Percentiles rank a stretch among this genome's conserved stretches.
Conservation (phyloP, 2,329 filamentous ascomycete genomes). For the Escovopsis sp. region DNA sequence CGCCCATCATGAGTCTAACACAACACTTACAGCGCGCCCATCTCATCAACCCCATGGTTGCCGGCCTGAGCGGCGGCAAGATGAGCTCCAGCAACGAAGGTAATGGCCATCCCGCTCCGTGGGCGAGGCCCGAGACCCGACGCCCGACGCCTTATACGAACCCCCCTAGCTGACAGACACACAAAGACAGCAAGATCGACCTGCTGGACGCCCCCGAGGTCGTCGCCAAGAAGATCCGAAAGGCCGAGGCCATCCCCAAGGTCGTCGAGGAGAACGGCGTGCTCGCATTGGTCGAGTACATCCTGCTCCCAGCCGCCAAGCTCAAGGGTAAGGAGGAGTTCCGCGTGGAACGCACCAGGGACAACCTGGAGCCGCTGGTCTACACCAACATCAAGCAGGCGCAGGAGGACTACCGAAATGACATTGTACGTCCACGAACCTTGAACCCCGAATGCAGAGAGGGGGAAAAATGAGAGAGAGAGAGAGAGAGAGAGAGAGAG, state of each 20-base stretch:
- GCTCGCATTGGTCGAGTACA: constrained; percentile 72
- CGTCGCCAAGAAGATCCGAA: constrained; percentile 72
- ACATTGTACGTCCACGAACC: constrained; percentile 43
- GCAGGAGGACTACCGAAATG: constrained; percentile 64
- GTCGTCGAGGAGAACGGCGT: constrained; percentile 76
- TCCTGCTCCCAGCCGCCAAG: constrained; percentile 64
- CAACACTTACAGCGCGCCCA: constrained; percentile 19
- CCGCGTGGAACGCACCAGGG: constrained; percentile 48
- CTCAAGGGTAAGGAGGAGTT: constrained; percentile 51
- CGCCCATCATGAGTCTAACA: constrained; percentile 1
- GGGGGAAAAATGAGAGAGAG: too few relatives aligned
- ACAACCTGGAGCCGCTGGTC: constrained; percentile 55
- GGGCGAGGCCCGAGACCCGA: not conserved
- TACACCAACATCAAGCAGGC: constrained; percentile 66
- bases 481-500: too few relatives aligned
- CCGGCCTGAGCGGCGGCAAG: constrained; percentile 71
- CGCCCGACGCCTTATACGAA: too few relatives aligned
- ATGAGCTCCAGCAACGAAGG: constrained; percentile 68
- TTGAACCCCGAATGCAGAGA: too few relatives aligned
- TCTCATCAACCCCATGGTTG: constrained; percentile 60
- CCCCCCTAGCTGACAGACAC: too few relatives aligned
- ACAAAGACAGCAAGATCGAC: constrained; percentile 69
- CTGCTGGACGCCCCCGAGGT: constrained; percentile 65
- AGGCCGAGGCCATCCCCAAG: constrained; percentile 65
- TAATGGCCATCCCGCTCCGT: constrained; percentile 8